Evolutionary conservation across 2,329 filamentous ascomycete genomes (phyloP).

Genomic region (Dryadomyces quercivorus): DNA sequence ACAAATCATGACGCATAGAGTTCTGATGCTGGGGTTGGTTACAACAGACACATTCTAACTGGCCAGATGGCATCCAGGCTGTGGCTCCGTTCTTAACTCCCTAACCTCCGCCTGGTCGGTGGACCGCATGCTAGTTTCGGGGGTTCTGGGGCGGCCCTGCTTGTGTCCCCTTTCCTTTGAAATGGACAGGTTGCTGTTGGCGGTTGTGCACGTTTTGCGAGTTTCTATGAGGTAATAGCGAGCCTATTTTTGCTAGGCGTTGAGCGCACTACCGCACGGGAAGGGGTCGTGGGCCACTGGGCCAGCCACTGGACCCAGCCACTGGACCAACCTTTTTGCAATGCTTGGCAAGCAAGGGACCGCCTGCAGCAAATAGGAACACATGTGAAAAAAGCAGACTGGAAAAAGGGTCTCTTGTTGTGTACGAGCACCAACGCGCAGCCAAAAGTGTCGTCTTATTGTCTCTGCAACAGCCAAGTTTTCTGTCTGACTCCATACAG

Average conservation of each 20-base stretch:
- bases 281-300: neutral
- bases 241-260: neutral
- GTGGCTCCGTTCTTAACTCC: too few species aligned
- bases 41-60: too few species aligned
- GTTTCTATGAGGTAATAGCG: slow-evolving; percentile 4
- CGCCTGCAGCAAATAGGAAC: neutral
- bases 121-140: neutral
- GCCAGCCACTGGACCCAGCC: too few species aligned
- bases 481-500: too few species aligned
- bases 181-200: slow-evolving; percentile 1
- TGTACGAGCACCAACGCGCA: too few species aligned
- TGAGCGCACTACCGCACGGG: neutral
- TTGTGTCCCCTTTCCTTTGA: neutral
- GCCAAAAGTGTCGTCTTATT: too few species aligned
- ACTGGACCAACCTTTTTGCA: neutral
- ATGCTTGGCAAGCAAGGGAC: neutral
- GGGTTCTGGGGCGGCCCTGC: neutral
- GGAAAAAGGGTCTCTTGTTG: too few species aligned
- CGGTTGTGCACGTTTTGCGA: neutral
- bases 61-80: too few species aligned
- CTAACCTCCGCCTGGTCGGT: neutral
- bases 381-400: neutral
- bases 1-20: too few species aligned
- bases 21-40: too few species aligned
- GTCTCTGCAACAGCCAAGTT: too few species aligned